phyloP scores from a whole-genome alignment of 23 red algal species.

The Gracilariopsis chorda region DNA sequence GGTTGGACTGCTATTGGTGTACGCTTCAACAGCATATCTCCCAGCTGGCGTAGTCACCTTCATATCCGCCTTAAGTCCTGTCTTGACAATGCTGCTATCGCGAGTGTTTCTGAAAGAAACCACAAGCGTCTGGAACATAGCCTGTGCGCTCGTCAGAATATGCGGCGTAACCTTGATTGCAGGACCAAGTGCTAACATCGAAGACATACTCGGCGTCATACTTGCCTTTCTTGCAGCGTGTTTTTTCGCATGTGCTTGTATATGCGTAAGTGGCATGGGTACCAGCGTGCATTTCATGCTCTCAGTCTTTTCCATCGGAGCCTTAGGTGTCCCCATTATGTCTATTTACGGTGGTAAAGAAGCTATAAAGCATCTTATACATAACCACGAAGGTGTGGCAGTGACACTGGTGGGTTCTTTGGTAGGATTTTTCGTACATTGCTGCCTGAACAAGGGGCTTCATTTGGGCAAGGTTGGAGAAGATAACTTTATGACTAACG shows the following conservation, averaged over 20 bases:
- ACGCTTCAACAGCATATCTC: not conserved
- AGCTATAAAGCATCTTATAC: not conserved
- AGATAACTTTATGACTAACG: not conserved
- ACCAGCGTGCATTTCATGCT: constrained; percentile 28
- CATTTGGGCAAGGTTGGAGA: constrained; percentile 5
- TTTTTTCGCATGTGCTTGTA: not conserved
- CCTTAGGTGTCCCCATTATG: not conserved
- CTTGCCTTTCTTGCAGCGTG: not conserved
- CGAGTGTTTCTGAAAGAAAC: constrained; percentile 15
- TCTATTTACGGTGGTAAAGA: not conserved
- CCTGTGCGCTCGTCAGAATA: not conserved
- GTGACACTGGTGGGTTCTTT: not conserved
- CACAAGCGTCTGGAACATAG: not conserved
- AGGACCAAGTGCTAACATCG: not conserved
- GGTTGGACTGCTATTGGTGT: not conserved
- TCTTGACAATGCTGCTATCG: not conserved
- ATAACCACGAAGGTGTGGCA: not conserved
- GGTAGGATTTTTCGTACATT: constrained; percentile 1
- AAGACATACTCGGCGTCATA: not conserved
- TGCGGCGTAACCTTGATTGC: not conserved
- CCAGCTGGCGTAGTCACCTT: not conserved
- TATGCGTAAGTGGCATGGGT: constrained; percentile 18
- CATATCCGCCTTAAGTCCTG: constrained; percentile 1
- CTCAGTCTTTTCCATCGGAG: constrained; percentile 2
- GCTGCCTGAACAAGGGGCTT: constrained; percentile 19